A percentile compares a stretch with the other conserved stretches of the same genome.
phyloP scores from a whole-genome alignment of 1,284 basidiomycete species.

The Coriolopsis trogii region DNA sequence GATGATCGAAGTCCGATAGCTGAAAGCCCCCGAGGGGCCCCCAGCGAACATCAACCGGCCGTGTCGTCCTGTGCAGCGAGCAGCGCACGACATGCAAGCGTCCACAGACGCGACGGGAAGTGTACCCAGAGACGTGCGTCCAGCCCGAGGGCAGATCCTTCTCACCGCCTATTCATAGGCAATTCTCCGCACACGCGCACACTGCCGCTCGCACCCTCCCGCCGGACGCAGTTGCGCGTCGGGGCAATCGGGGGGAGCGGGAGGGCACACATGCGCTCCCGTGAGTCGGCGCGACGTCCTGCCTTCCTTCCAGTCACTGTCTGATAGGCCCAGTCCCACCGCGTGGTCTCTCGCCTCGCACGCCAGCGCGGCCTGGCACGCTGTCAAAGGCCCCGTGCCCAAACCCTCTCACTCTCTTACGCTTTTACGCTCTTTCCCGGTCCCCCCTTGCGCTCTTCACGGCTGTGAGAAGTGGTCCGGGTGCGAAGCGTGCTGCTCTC shows the following conservation, averaged over 20 bases:
- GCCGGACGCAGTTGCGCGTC: constrained; percentile 8
- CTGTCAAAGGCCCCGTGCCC: not conserved
- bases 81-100: not conserved
- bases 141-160: constrained; percentile 6
- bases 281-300: no score
- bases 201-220: constrained; percentile 14
- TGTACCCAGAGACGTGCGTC: constrained; percentile 12
- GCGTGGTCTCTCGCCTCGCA: no score
- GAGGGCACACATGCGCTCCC: constrained; percentile 2
- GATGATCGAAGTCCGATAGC: constrained; percentile 7
- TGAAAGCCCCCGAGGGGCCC: not conserved
- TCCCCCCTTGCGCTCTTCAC: not conserved
- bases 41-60: not conserved
- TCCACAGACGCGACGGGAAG: constrained; percentile 3
- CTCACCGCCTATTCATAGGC: constrained; percentile 16
- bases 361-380: not conserved
- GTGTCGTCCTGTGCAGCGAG: not conserved
- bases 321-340: no score
- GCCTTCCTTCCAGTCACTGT: no score
- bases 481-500: constrained; percentile 9
- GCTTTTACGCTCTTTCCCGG: constrained; percentile 12
- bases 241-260: constrained; percentile 7
- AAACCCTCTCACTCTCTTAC: constrained; percentile 8
- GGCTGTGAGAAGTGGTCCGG: constrained; percentile 10
- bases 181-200: constrained; percentile 7